A percentile compares a stretch with the other conserved stretches of the same genome.
Conservation (phyloP, 768 basidiomycete species). For the Lactarius pseudohatsudake region DNA sequence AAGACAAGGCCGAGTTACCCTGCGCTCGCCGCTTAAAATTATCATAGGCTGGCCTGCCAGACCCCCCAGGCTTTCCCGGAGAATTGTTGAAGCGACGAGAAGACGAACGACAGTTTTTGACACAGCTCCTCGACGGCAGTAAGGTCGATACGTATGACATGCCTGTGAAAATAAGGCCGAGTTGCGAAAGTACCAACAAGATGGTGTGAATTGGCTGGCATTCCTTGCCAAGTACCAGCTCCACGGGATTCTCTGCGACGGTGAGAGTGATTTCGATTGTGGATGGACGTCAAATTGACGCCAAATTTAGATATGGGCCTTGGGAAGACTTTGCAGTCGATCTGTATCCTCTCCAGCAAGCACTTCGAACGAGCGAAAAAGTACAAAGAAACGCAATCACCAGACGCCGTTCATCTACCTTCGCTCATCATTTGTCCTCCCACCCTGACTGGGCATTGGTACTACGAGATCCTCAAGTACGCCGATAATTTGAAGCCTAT, state of each 20-base stretch:
- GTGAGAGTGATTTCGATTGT: conserved; percentile 43
- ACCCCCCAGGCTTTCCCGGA: conserved; percentile 88
- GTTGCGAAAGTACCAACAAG: conserved; percentile 95
- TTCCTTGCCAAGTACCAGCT: conserved; percentile 97
- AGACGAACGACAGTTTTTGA: conserved; percentile 86
- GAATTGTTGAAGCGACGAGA: conserved; percentile 85
- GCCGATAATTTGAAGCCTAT: conserved; percentile 79
- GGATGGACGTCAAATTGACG: conserved; percentile 18
- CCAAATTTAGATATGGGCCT: conserved; percentile 86
- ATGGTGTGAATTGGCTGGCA: conserved; percentile 98
- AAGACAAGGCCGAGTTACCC: conserved; percentile 26
- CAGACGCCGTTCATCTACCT: conserved; percentile 82
- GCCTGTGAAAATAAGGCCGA: conserved; percentile 90
- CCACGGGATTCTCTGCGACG: conserved; percentile 97
- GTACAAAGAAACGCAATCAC: conserved; percentile 60
- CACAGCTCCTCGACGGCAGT: conserved; percentile 89
- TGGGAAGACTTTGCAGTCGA: conserved; percentile 96
- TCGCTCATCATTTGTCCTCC: conserved; percentile 96
- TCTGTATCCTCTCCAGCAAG: conserved; percentile 94
- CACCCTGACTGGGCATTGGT: conserved; percentile 98
- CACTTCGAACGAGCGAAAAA: conserved; percentile 81
- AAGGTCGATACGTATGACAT: conserved; percentile 91
- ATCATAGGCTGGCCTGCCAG: conserved; percentile 87
- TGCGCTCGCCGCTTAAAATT: background rate
- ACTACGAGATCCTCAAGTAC: conserved; percentile 95